phyloP scores from a whole-genome alignment of 768 basidiomycete species.

The Hygrophorus russula region DNA sequence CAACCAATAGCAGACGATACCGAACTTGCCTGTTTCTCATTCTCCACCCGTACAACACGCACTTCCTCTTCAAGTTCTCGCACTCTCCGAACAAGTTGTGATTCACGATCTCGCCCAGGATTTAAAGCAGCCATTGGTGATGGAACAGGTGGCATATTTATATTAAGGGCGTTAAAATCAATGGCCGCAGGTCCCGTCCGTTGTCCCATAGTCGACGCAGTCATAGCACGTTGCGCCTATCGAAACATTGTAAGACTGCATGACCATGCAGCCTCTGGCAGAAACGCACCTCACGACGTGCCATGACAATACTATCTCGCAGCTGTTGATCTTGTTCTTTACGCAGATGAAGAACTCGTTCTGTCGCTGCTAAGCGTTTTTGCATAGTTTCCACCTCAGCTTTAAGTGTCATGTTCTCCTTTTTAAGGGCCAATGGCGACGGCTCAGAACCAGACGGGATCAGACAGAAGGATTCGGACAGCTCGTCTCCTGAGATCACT shows the following conservation, averaged over 20 bases:
- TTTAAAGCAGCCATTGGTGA: conserved; percentile 31
- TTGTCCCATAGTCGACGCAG: conserved; percentile 36
- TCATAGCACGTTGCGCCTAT: conserved; percentile 74
- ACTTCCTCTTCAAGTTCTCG: conserved; percentile 80
- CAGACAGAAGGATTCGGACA: conserved; percentile 73
- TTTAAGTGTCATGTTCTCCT: conserved; percentile 58
- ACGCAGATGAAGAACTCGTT: conserved; percentile 53
- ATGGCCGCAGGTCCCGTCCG: conserved; percentile 29
- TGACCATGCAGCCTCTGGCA: background rate
- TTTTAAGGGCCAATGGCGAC: conserved; percentile 37
- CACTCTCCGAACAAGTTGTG: conserved; percentile 47
- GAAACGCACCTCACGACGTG: conserved; percentile 45
- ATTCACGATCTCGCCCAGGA: conserved; percentile 32
- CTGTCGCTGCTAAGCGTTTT: conserved; percentile 47
- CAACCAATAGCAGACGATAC: background rate
- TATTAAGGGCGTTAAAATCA: conserved; percentile 47
- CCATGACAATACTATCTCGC: conserved; percentile 68
- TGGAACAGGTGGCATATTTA: conserved; percentile 42
- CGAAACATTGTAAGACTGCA: conserved; percentile 2
- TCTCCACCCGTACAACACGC: conserved; percentile 49
- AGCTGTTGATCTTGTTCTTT: conserved; percentile 73
- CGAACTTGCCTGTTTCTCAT: conserved; percentile 69
- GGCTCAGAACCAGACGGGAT: conserved; percentile 54
- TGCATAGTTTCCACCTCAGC: conserved; percentile 46
- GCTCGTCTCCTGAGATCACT: conserved; percentile 41